These are phyloP conservation scores for Solanum sitiens DNA, from an alignment of 257 asterid genomes.

Conservation along the genomic window DNA sequence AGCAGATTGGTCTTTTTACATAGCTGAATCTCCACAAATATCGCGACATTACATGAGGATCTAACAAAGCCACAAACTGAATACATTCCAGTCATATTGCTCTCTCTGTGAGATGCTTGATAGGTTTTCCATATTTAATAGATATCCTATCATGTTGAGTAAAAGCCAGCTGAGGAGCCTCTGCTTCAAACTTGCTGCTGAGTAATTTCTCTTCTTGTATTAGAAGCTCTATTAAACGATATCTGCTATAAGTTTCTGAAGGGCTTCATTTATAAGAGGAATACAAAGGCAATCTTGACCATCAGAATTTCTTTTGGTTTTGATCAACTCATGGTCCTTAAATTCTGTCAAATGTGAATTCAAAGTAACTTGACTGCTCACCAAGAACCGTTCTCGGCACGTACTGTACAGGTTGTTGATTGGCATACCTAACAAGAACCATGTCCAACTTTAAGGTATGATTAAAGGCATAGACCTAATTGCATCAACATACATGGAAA, in stretches of 20 bases:
- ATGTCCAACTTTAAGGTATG: not conserved
- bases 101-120: not conserved
- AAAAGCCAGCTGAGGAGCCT: not conserved
- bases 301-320: constrained; percentile 65
- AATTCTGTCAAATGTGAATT: constrained; percentile 91
- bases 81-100: not conserved
- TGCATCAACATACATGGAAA: not conserved
- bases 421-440: constrained; percentile 60
- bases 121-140: not conserved
- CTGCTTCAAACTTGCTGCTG: not conserved
- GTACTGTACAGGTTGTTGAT: constrained; percentile 50
- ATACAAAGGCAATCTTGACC: constrained; percentile 78
- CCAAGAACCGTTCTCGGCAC: constrained; percentile 81
- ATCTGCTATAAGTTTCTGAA: constrained; percentile 64
- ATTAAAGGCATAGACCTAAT: not conserved
- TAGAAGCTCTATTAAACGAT: constrained; percentile 27
- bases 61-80: not conserved
- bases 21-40: not conserved
- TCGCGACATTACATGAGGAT: not conserved
- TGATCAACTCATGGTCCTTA: constrained; percentile 88
- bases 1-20: not conserved
- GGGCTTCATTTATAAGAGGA: constrained; percentile 75
- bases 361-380: constrained; percentile 81
- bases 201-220: not conserved
- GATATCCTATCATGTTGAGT: not conserved